Evolutionary conservation across 2,329 filamentous ascomycete genomes (phyloP).

Genomic region (Sclerotinia spermophila): DNA sequence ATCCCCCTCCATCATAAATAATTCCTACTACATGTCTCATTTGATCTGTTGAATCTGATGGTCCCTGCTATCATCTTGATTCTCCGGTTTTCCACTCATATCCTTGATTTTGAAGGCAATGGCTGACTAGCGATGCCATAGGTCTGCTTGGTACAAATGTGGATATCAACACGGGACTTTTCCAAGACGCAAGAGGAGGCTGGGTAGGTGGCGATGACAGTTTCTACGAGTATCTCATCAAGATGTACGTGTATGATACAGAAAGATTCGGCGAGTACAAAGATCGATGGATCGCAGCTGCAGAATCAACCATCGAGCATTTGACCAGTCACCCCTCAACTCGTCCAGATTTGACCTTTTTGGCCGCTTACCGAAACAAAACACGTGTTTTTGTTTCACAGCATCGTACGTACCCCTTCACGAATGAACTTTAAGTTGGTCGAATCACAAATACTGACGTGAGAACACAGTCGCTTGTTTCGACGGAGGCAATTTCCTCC

Average conservation of each 20-base stretch:
- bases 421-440: not conserved
- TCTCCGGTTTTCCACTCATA: not conserved
- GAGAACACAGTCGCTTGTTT: conserved; percentile 65
- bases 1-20: not conserved
- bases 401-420: conserved; percentile 36
- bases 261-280: conserved; percentile 60
- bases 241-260: conserved; percentile 82
- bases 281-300: conserved; percentile 71
- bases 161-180: conserved; percentile 60
- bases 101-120: not conserved
- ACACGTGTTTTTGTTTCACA: conserved; percentile 45
- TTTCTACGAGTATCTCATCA: conserved; percentile 88
- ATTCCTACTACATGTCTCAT: not conserved
- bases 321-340: conserved; percentile 64
- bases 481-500: conserved; percentile 78
- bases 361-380: conserved; percentile 53
- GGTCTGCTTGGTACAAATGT: conserved; percentile 67
- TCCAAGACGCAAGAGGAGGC: conserved; percentile 64
- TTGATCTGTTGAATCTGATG: not conserved
- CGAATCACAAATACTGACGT: not conserved
- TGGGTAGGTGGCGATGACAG: conserved; percentile 77
- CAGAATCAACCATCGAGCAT: conserved; percentile 69
- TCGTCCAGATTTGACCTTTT: conserved; percentile 68
- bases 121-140: not conserved
- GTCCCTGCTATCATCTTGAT: no score